Percentiles rank a stretch among this genome's conserved stretches.
Evolutionary conservation across 495 filamentous ascomycete genomes (phyloP).

Genomic region (Penicillium goetzii): DNA sequence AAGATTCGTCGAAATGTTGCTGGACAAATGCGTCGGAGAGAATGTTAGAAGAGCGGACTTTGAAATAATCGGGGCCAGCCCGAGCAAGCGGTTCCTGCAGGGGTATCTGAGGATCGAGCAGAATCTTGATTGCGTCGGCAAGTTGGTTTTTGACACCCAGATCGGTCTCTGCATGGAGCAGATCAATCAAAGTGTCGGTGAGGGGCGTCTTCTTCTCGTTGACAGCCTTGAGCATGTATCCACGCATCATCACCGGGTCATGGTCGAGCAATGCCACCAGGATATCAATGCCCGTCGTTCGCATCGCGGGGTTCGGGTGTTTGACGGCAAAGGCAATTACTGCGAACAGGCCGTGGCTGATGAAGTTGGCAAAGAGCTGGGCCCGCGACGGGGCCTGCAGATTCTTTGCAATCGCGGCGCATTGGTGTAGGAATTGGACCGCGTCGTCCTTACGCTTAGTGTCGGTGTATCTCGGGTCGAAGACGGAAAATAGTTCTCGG

Average conservation of each 20-base stretch:
- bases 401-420: slow-evolving; percentile 92
- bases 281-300: slow-evolving; percentile 93
- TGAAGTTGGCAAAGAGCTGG: slow-evolving; percentile 85
- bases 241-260: slow-evolving; percentile 89
- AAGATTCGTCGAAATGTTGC: slow-evolving; percentile 88
- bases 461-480: slow-evolving; percentile 65
- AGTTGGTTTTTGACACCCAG: slow-evolving; percentile 95
- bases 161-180: slow-evolving; percentile 88
- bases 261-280: slow-evolving; percentile 94
- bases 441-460: slow-evolving; percentile 85
- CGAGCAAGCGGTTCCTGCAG: slow-evolving; percentile 67
- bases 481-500: slow-evolving; percentile 88
- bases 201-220: slow-evolving; percentile 83
- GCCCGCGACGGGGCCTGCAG: slow-evolving; percentile 80
- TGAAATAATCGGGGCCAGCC: slow-evolving; percentile 70
- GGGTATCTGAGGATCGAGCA: slow-evolving; percentile 79
- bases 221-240: slow-evolving; percentile 88
- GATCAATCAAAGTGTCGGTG: slow-evolving; percentile 91
- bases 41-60: slow-evolving; percentile 66
- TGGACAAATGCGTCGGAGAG: slow-evolving; percentile 83
- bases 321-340: slow-evolving; percentile 92
- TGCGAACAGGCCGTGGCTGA: slow-evolving; percentile 79
- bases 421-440: slow-evolving; percentile 95
- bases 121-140: slow-evolving; percentile 91
- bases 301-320: slow-evolving; percentile 79